Conservation (phyloP, 2,329 filamentous ascomycete species). For the Laburnicola sp. region DNA sequence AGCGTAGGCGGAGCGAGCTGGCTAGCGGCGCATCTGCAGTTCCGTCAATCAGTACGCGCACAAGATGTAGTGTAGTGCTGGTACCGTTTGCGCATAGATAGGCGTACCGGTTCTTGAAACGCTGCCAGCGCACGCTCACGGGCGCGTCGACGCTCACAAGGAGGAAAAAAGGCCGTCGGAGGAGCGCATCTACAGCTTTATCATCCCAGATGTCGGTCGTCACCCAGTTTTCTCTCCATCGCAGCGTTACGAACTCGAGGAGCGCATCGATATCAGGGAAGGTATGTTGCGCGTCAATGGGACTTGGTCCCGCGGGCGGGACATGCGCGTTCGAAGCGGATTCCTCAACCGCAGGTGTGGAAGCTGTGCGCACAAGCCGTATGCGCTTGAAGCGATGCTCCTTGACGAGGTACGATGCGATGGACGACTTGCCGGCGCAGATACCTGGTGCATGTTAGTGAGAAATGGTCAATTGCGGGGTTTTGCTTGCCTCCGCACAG, state of each 20-base stretch:
- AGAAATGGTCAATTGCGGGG: neutral
- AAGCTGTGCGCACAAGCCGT: conserved; percentile 54
- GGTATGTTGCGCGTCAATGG: conserved; percentile 39
- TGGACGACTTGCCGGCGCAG: conserved; percentile 88
- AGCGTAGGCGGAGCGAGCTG: conserved; percentile 57
- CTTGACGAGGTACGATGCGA: conserved; percentile 83
- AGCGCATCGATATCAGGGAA: conserved; percentile 63
- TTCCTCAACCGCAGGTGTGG: conserved; percentile 48
- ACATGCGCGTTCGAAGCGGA: conserved; percentile 46
- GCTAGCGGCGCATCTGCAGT: conserved; percentile 52
- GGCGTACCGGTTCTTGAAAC: conserved; percentile 64
- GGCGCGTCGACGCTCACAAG: conserved; percentile 91
- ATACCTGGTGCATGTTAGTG: conserved; percentile 63
- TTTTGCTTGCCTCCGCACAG: conserved; percentile 57
- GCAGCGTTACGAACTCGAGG: conserved; percentile 80
- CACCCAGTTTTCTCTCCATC: conserved; percentile 84
- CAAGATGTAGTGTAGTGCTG: neutral
- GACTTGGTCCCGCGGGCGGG: conserved; percentile 23
- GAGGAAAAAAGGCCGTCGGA: conserved; percentile 86
- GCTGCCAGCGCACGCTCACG: conserved; percentile 77
- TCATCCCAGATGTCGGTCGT: conserved; percentile 81
- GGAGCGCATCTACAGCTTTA: conserved; percentile 70
- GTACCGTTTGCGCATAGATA: neutral
- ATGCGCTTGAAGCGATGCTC: conserved; percentile 81
- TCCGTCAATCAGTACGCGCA: neutral